A percentile compares a stretch with the other conserved stretches of the same genome.
Conservation (phyloP, 108 stramenopile genomes). For the Cyclotella kingstonii region DNA sequence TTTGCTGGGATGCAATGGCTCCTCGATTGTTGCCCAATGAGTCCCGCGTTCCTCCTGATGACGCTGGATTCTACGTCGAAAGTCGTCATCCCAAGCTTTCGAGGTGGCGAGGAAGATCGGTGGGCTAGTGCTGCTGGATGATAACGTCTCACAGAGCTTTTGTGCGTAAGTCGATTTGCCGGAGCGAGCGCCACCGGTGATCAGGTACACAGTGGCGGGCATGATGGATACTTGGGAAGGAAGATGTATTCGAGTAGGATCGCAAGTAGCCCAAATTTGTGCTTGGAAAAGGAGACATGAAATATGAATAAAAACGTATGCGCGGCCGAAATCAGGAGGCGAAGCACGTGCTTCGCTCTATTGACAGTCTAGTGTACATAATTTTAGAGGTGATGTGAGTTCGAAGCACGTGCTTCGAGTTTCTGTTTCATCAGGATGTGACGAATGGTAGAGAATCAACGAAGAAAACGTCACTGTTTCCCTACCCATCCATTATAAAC, state of each 20-base stretch:
- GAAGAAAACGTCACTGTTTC: background rate
- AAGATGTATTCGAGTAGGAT: background rate
- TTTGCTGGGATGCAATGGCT: constrained; percentile 39
- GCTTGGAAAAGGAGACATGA: background rate
- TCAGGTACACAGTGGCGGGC: constrained; percentile 57
- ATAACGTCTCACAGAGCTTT: constrained; percentile 44
- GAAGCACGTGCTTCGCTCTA: constrained; percentile 21
- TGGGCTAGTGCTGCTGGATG: too few species aligned
- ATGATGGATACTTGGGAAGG: constrained; percentile 10
- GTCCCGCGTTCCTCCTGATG: constrained; percentile 49
- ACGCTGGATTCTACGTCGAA: constrained; percentile 36
- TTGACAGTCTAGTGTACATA: too few species aligned
- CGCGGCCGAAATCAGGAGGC: background rate
- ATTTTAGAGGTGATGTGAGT: background rate
- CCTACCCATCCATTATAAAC: background rate
- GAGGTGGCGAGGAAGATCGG: constrained; percentile 63
- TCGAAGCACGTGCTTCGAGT: background rate
- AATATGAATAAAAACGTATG: too few species aligned
- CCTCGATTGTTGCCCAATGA: constrained; percentile 55
- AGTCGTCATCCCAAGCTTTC: constrained; percentile 39
- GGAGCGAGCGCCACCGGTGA: constrained; percentile 53
- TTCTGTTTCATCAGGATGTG: background rate
- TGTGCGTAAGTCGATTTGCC: constrained; percentile 60
- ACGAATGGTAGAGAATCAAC: background rate
- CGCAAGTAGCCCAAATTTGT: background rate